Evolutionary conservation across 768 basidiomycete genomes (phyloP), one percentile per base, ranked within the genome.

Genomic region (Leccinum rimulosum): DNA sequence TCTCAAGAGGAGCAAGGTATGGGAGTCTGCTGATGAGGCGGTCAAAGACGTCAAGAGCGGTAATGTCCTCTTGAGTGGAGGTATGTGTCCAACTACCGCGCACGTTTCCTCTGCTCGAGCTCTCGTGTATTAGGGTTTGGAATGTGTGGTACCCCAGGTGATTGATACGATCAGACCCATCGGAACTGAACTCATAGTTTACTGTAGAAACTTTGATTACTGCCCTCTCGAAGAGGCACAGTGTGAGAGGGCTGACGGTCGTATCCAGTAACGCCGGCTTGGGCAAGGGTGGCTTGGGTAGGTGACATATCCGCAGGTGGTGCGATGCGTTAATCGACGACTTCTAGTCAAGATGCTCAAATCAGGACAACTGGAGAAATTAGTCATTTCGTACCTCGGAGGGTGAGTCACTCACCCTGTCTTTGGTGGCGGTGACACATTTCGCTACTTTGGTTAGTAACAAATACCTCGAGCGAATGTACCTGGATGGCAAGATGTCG

Each of bases 301-400:
- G 51, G 58, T 64, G 27, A 9, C 6, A 31, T 28, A 36, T 15
- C 31, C 17, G n/a, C 11, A 12, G 2, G 7, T 35, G 35, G 11
- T 45, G 25, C 19, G 43, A 58, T 30, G 9, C n/a, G 15, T 50
- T 22, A 3, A 28, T 8, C 8, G 40, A 60, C 50, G 52, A 36
- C 25, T 22, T 57, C 7, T 61, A 93, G 91, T 87, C 56, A 85
- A 85, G 66, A 76, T 95, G 35, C 75, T 95, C 27, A 84, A 85
- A 68, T 81, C 80, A 12, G 82, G 87, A 12, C 88, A 95, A 66
- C 81, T 95, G 50, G 79, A 81, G 68, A 95, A 89, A 72, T 80
- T 95, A 71, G 82, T 95, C 61, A 88, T 90, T 11, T 93, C 91
- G 43, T 95, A 93, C 74, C 91, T 93, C 52, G 91, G 93, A 70